A percentile compares a stretch with the other conserved stretches of the same genome.
These are phyloP conservation scores for Calocera cornea DNA, from an alignment of 768 basidiomycete genomes.

Conservation along the genomic window DNA sequence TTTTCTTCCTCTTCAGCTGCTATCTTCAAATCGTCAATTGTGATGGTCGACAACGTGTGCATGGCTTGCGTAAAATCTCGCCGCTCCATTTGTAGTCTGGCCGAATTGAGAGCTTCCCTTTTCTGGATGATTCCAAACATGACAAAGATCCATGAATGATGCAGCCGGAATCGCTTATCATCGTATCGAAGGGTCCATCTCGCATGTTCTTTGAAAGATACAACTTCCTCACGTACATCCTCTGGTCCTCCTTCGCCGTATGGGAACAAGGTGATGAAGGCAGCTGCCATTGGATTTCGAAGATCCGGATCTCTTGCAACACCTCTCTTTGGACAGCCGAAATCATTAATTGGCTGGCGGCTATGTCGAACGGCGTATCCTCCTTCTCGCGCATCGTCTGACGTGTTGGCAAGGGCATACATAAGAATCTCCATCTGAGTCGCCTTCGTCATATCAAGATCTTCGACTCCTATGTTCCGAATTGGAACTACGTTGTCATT, in stretches of 20 bases:
- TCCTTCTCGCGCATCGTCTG: constrained; percentile 14
- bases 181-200: constrained; percentile 7
- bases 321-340: constrained; percentile 14
- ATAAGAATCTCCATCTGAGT: constrained; percentile 17
- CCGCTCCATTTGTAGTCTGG: not conserved
- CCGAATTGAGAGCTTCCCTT: not conserved
- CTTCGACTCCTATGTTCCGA: constrained; percentile 15
- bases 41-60: not conserved
- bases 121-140: constrained; percentile 7
- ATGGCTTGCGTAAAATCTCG: not conserved
- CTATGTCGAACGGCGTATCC: constrained; percentile 20
- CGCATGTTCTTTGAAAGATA: constrained; percentile 7
- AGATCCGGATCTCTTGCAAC: constrained; percentile 7
- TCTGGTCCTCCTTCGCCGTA: constrained; percentile 29
- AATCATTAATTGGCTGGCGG: constrained; percentile 17
- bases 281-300: not conserved
- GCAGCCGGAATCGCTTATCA: constrained; percentile 6
- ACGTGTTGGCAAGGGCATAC: constrained; percentile 22
- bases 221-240: not conserved
- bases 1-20: not conserved
- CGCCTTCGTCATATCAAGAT: constrained; percentile 21
- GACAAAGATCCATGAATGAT: constrained; percentile 3
- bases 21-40: not conserved
- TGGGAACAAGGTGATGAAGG: constrained; percentile 26
- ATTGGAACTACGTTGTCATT: not conserved